These are phyloP conservation scores for Westerdykella ornata DNA, from an alignment of 2,329 filamentous ascomycete genomes.

Conservation along the genomic window DNA sequence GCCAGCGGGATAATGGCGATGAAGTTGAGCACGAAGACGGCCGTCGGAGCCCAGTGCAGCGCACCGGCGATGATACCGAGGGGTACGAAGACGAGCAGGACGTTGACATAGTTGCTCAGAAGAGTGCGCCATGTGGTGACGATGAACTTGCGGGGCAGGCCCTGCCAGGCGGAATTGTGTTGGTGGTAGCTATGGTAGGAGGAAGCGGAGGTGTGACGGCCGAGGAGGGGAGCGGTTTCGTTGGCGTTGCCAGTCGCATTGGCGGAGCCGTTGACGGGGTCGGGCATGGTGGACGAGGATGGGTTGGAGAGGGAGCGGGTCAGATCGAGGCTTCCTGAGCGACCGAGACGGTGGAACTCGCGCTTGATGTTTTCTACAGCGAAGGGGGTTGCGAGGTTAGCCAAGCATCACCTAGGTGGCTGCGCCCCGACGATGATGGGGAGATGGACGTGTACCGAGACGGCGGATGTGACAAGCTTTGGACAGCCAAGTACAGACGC, in stretches of 20 bases:
- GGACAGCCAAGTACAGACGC: too few relatives aligned
- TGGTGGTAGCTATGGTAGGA: conserved; percentile 7
- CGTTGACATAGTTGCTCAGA: conserved; percentile 56
- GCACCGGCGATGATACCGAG: conserved; percentile 63
- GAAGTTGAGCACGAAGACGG: conserved; percentile 71
- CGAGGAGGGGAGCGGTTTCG: conserved; percentile 28
- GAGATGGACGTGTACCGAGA: too few relatives aligned
- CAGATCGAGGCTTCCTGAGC: conserved; percentile 11
- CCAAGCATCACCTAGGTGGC: too few relatives aligned
- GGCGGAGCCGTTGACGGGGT: conserved; percentile 22
- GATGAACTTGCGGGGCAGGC: conserved; percentile 26
- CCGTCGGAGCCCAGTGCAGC: conserved; percentile 56
- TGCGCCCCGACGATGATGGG: too few relatives aligned
- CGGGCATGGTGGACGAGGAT: conserved; percentile 15
- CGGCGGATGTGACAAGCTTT: too few relatives aligned
- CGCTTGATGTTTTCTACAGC: conserved; percentile 29
- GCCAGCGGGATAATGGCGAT: conserved; percentile 72
- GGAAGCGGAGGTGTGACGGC: conserved; percentile 3
- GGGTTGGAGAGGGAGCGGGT: conserved; percentile 4
- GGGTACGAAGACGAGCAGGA: conserved; percentile 66
- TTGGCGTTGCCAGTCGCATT: conserved; percentile 1
- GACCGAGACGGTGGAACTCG: conserved; percentile 28
- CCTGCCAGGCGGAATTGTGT: conserved; percentile 13
- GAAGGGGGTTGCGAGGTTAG: too few relatives aligned
- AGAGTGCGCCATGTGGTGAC: conserved; percentile 40